A percentile compares a stretch with the other conserved stretches of the same genome.
Evolutionary conservation across 768 basidiomycete genomes (phyloP).

Genomic region (Russula griseocarnosa): DNA sequence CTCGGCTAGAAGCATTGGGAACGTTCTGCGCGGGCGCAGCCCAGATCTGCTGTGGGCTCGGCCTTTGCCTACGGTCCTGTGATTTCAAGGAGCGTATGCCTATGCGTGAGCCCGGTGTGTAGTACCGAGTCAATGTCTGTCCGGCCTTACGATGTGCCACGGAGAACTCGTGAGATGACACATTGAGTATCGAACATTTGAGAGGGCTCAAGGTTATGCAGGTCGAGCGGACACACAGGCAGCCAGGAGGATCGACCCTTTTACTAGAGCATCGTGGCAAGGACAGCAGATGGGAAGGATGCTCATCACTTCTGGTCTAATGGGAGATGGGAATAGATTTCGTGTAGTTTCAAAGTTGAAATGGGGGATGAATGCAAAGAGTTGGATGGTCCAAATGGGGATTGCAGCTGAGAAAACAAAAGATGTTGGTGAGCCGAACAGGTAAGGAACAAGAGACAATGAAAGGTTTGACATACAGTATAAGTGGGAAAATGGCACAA

Average conservation of each 20-base stretch:
- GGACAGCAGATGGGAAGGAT: neutral
- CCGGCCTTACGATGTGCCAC: slow-evolving; percentile 70
- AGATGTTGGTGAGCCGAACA: neutral
- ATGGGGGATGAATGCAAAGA: too few relatives aligned
- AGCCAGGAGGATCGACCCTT: slow-evolving; percentile 60
- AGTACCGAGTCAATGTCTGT: slow-evolving; percentile 46
- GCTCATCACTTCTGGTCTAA: slow-evolving; percentile 8
- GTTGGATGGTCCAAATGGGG: neutral
- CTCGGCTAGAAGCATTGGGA: slow-evolving; percentile 45
- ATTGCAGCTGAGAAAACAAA: neutral
- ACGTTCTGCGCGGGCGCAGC: slow-evolving; percentile 26
- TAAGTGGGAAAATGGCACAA: neutral
- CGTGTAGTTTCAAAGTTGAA: too few relatives aligned
- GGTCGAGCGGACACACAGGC: slow-evolving; percentile 29
- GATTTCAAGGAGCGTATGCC: slow-evolving; percentile 51
- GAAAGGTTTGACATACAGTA: neutral
- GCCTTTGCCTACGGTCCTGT: slow-evolving; percentile 63
- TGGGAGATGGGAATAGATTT: too few relatives aligned
- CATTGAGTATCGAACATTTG: slow-evolving; percentile 57
- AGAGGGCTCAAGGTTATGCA: slow-evolving; percentile 41
- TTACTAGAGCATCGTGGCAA: slow-evolving; percentile 71
- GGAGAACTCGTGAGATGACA: slow-evolving; percentile 43
- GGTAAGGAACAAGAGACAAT: neutral
- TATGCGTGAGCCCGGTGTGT: slow-evolving; percentile 44
- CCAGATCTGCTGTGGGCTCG: slow-evolving; percentile 46